phyloP scores from a whole-genome alignment of 805 yeast species.

The Ogataea pilisensis region DNA sequence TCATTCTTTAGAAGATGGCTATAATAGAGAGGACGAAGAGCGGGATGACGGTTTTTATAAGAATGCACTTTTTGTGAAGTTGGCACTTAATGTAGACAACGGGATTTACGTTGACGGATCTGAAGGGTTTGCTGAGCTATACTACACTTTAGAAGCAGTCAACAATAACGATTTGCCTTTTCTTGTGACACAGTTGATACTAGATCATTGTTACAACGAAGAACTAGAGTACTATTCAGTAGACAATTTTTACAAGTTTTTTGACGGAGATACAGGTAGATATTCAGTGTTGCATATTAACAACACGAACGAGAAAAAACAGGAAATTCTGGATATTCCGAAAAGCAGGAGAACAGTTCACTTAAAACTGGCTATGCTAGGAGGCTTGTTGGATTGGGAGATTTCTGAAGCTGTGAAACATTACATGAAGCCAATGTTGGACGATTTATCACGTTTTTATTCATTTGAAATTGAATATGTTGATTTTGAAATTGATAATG shows the following conservation, averaged over 20 bases:
- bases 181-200: constrained; percentile 38
- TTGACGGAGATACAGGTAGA: constrained; percentile 1
- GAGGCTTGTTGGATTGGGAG: constrained; percentile 15
- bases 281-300: constrained; percentile 11
- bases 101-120: constrained; percentile 28
- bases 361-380: constrained; percentile 13
- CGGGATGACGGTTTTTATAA: constrained; percentile 2
- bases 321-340: neutral
- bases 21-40: neutral
- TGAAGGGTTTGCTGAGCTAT: constrained; percentile 25
- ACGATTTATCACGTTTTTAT: constrained; percentile 4
- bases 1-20: neutral
- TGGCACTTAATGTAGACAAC: constrained; percentile 17
- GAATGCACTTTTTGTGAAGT: constrained; percentile 18
- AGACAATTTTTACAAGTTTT: constrained; percentile 18
- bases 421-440: constrained; percentile 10
- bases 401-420: constrained; percentile 14
- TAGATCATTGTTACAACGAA: constrained; percentile 27
- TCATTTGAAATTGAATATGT: constrained; percentile 8
- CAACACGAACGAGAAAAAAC: constrained; percentile 3
- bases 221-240: constrained; percentile 24
- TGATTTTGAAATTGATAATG: neutral
- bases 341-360: neutral
- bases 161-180: constrained; percentile 50
- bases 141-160: constrained; percentile 34